A percentile compares a stretch with the other conserved stretches of the same genome.
These are phyloP conservation scores for Salix dunnii DNA, from an alignment of 345 rosid genomes.

Conservation along the genomic window DNA sequence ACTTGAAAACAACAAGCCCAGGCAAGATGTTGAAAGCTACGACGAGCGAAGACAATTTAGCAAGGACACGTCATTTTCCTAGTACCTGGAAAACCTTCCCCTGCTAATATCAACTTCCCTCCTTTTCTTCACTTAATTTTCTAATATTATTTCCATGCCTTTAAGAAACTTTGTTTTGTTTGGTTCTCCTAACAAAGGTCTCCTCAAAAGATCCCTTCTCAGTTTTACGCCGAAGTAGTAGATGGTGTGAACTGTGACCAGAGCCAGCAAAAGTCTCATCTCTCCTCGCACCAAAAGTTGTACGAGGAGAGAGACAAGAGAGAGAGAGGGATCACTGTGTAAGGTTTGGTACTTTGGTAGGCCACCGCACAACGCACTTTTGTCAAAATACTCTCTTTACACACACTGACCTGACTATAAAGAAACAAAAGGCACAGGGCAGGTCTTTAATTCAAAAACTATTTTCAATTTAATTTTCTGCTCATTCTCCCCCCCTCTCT, in stretches of 20 bases:
- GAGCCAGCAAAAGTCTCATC: conserved; percentile 3
- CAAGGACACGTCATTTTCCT: background rate
- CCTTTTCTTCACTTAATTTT: too few relatives aligned
- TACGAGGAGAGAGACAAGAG: background rate
- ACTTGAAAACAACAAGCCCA: background rate
- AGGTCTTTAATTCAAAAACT: conserved; percentile 25
- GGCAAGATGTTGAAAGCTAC: background rate
- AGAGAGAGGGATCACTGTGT: background rate
- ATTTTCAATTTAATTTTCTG: conserved; percentile 3
- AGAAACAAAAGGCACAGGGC: conserved; percentile 3
- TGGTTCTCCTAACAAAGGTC: background rate
- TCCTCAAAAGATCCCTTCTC: background rate
- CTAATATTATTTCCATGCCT: background rate
- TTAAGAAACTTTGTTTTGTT: conserved; percentile 7
- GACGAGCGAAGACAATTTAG: background rate
- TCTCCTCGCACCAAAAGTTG: background rate
- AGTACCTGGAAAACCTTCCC: background rate
- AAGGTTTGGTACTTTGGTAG: conserved; percentile 20
- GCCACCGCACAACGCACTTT: conserved; percentile 17
- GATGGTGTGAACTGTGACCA: background rate
- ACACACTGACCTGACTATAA: background rate
- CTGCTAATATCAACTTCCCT: background rate
- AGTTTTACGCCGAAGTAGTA: conserved; percentile 3
- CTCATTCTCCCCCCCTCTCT: conserved; percentile 6
- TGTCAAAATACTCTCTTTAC: conserved; percentile 2